Evolutionary conservation across 768 basidiomycete species (phyloP).

Genomic region (button mushroom (Agaricus bisporus)): DNA sequence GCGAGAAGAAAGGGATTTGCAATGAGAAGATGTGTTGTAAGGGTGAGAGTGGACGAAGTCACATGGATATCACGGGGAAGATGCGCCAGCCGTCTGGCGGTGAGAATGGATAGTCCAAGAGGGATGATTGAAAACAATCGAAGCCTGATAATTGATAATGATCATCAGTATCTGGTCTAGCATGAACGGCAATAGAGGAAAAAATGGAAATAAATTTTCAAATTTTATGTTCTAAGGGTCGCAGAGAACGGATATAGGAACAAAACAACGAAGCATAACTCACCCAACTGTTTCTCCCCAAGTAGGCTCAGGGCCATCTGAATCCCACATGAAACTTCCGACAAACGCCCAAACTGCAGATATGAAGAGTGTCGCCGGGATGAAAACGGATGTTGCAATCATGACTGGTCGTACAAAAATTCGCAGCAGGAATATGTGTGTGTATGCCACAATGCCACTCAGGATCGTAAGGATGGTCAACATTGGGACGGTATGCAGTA

Average conservation of each 20-base stretch:
- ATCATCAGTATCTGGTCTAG: not conserved
- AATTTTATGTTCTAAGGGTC: not conserved
- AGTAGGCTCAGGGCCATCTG: constrained; percentile 41
- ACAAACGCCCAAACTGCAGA: constrained; percentile 79
- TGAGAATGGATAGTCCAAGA: constrained; percentile 59
- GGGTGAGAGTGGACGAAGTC: constrained; percentile 48
- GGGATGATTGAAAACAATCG: constrained; percentile 77
- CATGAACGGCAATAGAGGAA: not conserved
- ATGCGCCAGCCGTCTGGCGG: constrained; percentile 64
- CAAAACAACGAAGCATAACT: constrained; percentile 18
- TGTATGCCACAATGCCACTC: constrained; percentile 67
- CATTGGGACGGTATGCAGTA: constrained; percentile 74
- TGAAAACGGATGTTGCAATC: constrained; percentile 67
- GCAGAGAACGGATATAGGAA: no score
- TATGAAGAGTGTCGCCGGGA: constrained; percentile 67
- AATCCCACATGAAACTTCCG: constrained; percentile 65
- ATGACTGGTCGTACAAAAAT: constrained; percentile 84
- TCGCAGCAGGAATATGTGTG: constrained; percentile 68
- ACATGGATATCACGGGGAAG: constrained; percentile 68
- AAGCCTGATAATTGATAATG: constrained; percentile 39
- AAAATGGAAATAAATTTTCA: not conserved
- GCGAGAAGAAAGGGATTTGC: constrained; percentile 70
- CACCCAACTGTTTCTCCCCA: constrained; percentile 83
- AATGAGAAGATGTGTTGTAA: constrained; percentile 66
- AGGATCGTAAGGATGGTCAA: constrained; percentile 65